Evolutionary conservation across 805 yeast genomes (phyloP), one percentile per base, ranked within the genome.

Genomic region (Yamadazyma ubonensis): DNA sequence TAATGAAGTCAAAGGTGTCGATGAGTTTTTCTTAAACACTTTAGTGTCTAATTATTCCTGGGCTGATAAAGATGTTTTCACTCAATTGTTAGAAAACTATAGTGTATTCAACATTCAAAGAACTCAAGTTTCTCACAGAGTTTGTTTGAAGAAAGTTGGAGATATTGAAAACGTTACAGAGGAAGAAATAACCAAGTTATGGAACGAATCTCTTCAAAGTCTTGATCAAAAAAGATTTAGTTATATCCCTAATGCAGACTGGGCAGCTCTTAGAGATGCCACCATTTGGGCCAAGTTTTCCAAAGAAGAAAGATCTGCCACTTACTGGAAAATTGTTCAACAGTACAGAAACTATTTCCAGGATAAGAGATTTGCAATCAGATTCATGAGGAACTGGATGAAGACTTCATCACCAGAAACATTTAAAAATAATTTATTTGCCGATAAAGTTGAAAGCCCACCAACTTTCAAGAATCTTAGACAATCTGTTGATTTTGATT

Each of bases 261-360:
- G 91, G 91, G 83, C 86, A 28, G 84, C 91, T 2, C 60, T 86
- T 42, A 78, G 90, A 65, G 89, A 82, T 58, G 86, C 91, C 15
- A 85, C 93, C 5, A 67, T 78, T 30, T 63, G 65, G 43, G 71
- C 81, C 3, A 57, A 55, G 17, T 63, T 22, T 17, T 48, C 55
- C 27, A 28, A 25, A 21, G 59, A 67, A 14, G 73, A 70, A 28
- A 70, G 87, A 59, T 70, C 71, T 45, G 65, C 70, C 26, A 59
- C 80, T 19, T 81, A 79, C 57, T 70, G 78, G 58, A 67, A 75
- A 38, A 63, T 81, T 43, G 75, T 80, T 54, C 73, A 75, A 48
- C 53, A 69, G 29, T 79, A 66, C 53, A 65, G 60, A 52, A 52
- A 66, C 52, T 67, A 55, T 51, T 65, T 68, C 54, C 73, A 68